A percentile compares a stretch with the other conserved stretches of the same genome.
These are phyloP conservation scores for Exophiala spinifera DNA, from an alignment of 2,329 filamentous ascomycete genomes.

Conservation along the genomic window DNA sequence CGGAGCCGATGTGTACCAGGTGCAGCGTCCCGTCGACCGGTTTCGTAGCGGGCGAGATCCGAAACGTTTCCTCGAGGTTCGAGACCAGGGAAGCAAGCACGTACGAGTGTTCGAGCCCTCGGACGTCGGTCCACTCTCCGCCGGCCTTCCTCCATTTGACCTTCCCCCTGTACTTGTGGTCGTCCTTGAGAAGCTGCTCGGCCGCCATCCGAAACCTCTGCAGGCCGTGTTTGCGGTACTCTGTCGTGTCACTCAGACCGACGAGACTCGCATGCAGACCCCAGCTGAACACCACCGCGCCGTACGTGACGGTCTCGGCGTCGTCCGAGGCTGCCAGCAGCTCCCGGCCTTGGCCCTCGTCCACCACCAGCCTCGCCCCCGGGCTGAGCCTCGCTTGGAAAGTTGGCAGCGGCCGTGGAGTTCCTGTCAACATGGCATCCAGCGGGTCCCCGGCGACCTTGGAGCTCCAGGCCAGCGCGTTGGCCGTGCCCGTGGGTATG, in stretches of 20 bases:
- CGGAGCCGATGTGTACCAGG: conserved; percentile 71
- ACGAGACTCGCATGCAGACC: conserved; percentile 86
- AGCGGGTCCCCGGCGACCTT: conserved; percentile 26
- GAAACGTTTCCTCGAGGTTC: conserved; percentile 76
- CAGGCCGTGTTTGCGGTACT: conserved; percentile 72
- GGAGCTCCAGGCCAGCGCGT: conserved; percentile 38
- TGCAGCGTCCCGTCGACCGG: conserved; percentile 69
- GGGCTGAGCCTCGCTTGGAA: conserved; percentile 59
- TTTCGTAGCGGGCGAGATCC: conserved; percentile 69
- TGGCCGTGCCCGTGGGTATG: conserved; percentile 52
- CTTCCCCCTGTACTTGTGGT: conserved; percentile 49
- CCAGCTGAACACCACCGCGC: conserved; percentile 84
- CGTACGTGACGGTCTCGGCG: conserved; percentile 47
- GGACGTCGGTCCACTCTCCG: conserved; percentile 22
- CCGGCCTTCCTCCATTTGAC: conserved; percentile 36
- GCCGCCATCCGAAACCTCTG: conserved; percentile 84
- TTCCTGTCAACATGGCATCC: conserved; percentile 54
- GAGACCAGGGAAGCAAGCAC: conserved; percentile 73
- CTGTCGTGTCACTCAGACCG: conserved; percentile 82
- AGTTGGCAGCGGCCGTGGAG: conserved; percentile 54
- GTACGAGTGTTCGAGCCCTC: conserved; percentile 63
- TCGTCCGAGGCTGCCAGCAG: conserved; percentile 15
- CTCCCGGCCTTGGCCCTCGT: conserved; percentile 45
- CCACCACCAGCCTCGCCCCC: conserved; percentile 48
- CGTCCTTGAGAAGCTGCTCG: conserved; percentile 53